phyloP scores from a whole-genome alignment of 1,284 basidiomycete genomes.

The Ceratobasidium sp. region DNA sequence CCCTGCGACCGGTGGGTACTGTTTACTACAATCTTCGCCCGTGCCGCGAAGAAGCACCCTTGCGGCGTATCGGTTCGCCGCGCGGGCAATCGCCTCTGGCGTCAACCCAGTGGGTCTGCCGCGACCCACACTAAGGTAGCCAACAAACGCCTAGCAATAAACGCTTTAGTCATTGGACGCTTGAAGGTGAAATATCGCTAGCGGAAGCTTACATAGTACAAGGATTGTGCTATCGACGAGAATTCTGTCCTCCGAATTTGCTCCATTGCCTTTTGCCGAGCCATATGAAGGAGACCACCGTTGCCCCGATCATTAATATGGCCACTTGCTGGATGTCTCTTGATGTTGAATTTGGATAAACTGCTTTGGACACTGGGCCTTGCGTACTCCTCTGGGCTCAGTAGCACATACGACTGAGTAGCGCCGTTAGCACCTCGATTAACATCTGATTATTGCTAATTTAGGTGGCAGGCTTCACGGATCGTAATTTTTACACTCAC shows the following conservation, averaged over 20 bases:
- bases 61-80: not conserved
- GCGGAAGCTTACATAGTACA: conserved; percentile 30
- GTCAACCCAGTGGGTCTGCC: not conserved
- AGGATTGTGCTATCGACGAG: not conserved
- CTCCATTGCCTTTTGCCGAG: not conserved
- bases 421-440: not conserved
- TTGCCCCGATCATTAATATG: not conserved
- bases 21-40: not conserved
- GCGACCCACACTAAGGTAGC: not conserved
- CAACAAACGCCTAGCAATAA: not conserved
- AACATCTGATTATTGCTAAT: too few relatives aligned
- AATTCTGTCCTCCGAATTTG: not conserved
- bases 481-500: not conserved
- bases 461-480: too few relatives aligned
- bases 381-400: not conserved
- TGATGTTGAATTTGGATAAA: not conserved
- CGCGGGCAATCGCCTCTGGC: not conserved
- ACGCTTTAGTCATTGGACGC: not conserved
- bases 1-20: not conserved
- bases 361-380: not conserved
- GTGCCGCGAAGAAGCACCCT: conserved; percentile 8
- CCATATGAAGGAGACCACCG: not conserved
- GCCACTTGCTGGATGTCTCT: not conserved
- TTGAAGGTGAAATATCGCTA: not conserved
- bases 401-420: not conserved